Evolutionary conservation across 2,329 filamentous ascomycete species (phyloP), one percentile per base, ranked within the genome.

Genomic region (Dactylellina sp.): DNA sequence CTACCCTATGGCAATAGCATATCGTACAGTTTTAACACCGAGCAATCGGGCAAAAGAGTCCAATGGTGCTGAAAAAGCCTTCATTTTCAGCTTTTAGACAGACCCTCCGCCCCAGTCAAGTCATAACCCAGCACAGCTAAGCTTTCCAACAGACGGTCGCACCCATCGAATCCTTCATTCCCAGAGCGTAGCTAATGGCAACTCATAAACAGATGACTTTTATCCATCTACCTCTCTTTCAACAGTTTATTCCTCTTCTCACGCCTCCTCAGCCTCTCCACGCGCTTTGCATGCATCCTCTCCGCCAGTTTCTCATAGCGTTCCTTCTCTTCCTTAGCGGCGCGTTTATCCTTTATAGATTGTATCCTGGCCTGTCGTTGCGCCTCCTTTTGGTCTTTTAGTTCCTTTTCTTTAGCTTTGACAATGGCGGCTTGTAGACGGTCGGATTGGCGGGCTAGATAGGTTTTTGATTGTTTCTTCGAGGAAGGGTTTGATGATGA

Each of bases 241-340:
- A 90, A 80, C 81, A 92, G 83, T 84, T 94, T 95, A 83, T 94
- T 99, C 80, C 95, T 89, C 89, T 98, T 98, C 85, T 99, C 95
- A 82, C 92, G 91, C 80, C 93, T 88, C 89, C 93, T 97, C 82
- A 97, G 83, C 78, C 95, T 88, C 83, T 99, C 95, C 11, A 98
- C 90, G 75, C 93, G 87, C 86, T 97, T 98, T 82, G 88, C 89
- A 84, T 98, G 94, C 95, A 99, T 98, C 84, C 95, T 98, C 83
- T 93, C 92, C 18, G 93, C 94, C 88, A 99, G 88, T 84, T 93
- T 92, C 81, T 93, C 92, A 80, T 94, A 98, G 77, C 94, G 86
- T 79, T 93, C 92, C 82, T 91, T 93, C 84, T 98, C 95, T 79
- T 92, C 93, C 86, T 97, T 98, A 59, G 89, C 91, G 18, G 88